phyloP scores from a whole-genome alignment of 2,329 filamentous ascomycete genomes.

The Chrysoporthe deuterocubensis region DNA sequence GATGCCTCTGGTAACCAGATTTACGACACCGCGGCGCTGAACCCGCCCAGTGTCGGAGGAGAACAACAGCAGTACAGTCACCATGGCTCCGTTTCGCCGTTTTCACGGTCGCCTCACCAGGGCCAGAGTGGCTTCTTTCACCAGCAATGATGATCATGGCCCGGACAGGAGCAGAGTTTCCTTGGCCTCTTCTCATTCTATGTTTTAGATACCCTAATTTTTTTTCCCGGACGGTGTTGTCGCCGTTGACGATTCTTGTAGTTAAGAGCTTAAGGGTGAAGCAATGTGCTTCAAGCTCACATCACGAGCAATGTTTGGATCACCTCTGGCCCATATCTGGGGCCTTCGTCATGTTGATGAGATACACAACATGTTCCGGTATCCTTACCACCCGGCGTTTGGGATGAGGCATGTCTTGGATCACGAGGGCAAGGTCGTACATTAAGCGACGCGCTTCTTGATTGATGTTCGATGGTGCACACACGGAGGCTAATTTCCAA shows the following conservation, averaged over 20 bases:
- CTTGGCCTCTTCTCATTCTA: conserved; percentile 1
- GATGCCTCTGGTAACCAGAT: conserved; percentile 31
- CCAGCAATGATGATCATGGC: conserved; percentile 23
- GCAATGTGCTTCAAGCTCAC: neutral
- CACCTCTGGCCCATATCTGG: too few relatives aligned
- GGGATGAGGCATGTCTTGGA: neutral
- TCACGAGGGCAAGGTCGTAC: neutral
- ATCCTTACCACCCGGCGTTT: neutral
- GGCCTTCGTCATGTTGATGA: too few relatives aligned
- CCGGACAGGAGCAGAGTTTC: neutral
- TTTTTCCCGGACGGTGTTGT: conserved; percentile 11
- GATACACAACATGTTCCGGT: neutral
- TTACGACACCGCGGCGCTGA: conserved; percentile 40
- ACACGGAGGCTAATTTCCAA: too few relatives aligned
- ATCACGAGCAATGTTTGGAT: neutral
- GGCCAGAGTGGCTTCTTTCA: conserved; percentile 43
- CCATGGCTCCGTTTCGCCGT: conserved; percentile 49
- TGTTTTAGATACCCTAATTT: conserved; percentile 8
- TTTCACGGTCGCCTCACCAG: conserved; percentile 46
- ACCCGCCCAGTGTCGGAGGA: conserved; percentile 37
- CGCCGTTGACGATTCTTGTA: neutral
- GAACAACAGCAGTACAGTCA: conserved; percentile 41
- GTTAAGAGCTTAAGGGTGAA: neutral
- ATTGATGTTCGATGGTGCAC: neutral
- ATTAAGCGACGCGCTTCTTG: neutral